Evolutionary conservation across 2,329 filamentous ascomycete species (phyloP).

Genomic region (Aureobasidium sp.): DNA sequence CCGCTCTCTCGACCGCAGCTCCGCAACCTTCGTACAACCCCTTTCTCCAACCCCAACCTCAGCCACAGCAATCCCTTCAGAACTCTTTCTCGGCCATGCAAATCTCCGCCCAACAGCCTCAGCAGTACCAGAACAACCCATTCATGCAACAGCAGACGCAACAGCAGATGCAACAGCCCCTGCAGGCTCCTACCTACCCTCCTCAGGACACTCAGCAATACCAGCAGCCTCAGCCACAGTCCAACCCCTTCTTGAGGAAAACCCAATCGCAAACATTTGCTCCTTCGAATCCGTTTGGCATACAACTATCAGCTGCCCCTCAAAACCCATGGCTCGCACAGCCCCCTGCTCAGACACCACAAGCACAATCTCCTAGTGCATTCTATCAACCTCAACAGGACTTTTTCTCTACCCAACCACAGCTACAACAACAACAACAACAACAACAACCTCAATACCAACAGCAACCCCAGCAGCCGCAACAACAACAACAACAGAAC

Average conservation of each 20-base stretch:
- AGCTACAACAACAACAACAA: constrained; percentile 17
- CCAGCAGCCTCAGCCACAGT: constrained; percentile 15
- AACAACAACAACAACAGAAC: constrained; percentile 17
- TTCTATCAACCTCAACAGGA: constrained; percentile 22
- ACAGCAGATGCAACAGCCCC: constrained; percentile 20
- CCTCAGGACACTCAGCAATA: constrained; percentile 16
- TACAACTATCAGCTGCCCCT: constrained; percentile 17
- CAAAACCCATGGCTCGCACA: constrained; percentile 22
- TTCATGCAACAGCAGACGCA: constrained; percentile 22
- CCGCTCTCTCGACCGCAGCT: constrained; percentile 18
- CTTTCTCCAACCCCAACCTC: constrained; percentile 42
- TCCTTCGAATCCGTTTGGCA: constrained; percentile 18
- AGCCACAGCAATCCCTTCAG: constrained; percentile 22
- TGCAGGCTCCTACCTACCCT: constrained; percentile 12
- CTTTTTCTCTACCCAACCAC: constrained; percentile 21
- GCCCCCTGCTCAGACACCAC: constrained; percentile 33
- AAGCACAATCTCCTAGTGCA: constrained; percentile 20
- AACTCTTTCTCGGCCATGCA: constrained; percentile 61
- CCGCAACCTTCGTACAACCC: constrained; percentile 52
- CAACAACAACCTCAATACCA: constrained; percentile 14
- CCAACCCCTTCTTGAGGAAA: constrained; percentile 37
- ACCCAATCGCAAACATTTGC: constrained; percentile 35
- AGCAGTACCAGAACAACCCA: constrained; percentile 21
- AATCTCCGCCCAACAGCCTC: constrained; percentile 37
- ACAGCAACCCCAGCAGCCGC: constrained; percentile 26